A percentile compares a stretch with the other conserved stretches of the same genome.
Conservation (phyloP, 441 rosid genomes). For the Gossypium davidsonii region DNA sequence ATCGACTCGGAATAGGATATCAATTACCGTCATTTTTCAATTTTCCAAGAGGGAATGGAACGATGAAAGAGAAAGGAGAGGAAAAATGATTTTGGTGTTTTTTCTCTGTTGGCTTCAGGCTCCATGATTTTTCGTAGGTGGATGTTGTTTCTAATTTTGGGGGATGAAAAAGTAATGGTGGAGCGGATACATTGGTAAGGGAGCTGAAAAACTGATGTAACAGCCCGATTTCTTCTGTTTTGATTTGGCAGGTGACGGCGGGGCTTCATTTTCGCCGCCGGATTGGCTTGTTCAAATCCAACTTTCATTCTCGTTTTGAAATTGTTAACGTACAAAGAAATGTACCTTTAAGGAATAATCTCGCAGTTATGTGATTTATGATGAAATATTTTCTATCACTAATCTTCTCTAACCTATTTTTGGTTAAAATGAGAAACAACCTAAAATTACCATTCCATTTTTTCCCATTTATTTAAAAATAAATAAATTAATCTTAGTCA, state of each 20-base stretch:
- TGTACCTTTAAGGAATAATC: neutral
- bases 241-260: neutral
- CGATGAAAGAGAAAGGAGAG: neutral
- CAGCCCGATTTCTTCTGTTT: neutral
- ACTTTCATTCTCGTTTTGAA: neutral
- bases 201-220: neutral
- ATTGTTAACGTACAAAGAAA: neutral
- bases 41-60: neutral
- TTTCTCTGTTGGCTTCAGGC: neutral
- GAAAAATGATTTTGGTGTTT: neutral
- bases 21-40: constrained; percentile 38
- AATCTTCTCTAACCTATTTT: too few species aligned
- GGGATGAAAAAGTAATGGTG: neutral
- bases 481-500: too few species aligned
- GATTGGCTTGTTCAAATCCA: neutral
- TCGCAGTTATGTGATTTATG: too few species aligned
- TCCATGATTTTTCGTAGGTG: neutral
- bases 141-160: neutral
- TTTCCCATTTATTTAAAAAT: too few species aligned
- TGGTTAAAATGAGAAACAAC: too few species aligned
- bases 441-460: too few species aligned
- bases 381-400: too few species aligned
- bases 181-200: neutral
- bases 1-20: constrained; percentile 48
- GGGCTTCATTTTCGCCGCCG: constrained; percentile 1